These are phyloP conservation scores for Xylaria palmicola DNA, from an alignment of 495 filamentous ascomycete genomes.

Conservation along the genomic window DNA sequence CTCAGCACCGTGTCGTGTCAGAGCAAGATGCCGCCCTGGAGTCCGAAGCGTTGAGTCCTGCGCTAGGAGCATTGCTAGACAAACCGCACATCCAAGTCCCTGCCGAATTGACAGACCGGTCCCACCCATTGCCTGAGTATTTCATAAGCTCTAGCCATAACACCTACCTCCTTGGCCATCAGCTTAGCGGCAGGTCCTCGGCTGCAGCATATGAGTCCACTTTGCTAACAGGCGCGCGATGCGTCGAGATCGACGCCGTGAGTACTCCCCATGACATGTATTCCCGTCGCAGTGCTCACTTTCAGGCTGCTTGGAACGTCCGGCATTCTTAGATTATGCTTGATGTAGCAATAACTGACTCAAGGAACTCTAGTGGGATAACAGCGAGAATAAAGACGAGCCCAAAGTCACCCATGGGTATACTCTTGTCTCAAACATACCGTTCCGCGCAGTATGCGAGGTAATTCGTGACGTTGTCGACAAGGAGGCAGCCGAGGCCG, in stretches of 20 bases:
- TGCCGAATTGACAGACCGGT: slow-evolving; percentile 37
- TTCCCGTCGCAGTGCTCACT: no score
- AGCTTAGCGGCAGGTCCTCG: slow-evolving; percentile 49
- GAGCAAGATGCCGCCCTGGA: slow-evolving; percentile 36
- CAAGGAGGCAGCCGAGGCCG: slow-evolving; percentile 36
- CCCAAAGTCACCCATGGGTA: slow-evolving; percentile 58
- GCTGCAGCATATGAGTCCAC: slow-evolving; percentile 49
- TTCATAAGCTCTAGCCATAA: slow-evolving; percentile 52
- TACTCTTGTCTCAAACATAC: slow-evolving; percentile 54
- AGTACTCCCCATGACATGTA: no score
- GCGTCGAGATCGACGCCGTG: slow-evolving; percentile 61
- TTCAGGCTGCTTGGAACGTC: no score
- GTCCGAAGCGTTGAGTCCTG: slow-evolving; percentile 24
- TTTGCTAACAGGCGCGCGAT: slow-evolving; percentile 48
- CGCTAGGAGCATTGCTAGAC: slow-evolving; percentile 38
- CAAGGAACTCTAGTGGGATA: no score
- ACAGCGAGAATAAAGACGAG: slow-evolving; percentile 45
- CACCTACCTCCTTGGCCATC: slow-evolving; percentile 55
- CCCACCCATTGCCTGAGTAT: slow-evolving; percentile 52
- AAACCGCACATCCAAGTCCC: slow-evolving; percentile 49
- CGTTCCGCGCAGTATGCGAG: slow-evolving; percentile 53
- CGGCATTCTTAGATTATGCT: no score
- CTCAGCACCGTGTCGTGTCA: slow-evolving; percentile 35
- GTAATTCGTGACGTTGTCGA: slow-evolving; percentile 51
- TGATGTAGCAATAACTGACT: no score